Base-by-base conservation (phyloP, 208 protist species). In the Trypanosoma scelopori region DNA sequence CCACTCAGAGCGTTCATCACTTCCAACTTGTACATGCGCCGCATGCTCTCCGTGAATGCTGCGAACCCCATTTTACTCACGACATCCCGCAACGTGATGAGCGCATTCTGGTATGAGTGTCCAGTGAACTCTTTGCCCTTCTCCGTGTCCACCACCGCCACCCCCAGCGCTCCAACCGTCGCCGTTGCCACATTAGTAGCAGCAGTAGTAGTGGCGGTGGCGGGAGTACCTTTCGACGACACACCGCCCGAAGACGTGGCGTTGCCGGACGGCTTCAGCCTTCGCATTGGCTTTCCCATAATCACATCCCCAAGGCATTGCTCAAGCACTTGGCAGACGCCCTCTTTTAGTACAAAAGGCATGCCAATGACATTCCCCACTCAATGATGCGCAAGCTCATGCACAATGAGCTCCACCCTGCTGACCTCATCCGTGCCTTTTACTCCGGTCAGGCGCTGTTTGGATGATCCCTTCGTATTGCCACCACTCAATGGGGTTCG, bases 381-480 rank as follows among this genome's bases (percentile, higher is more conserved):
- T 85, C 88, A 97, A 55, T 94, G 87, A 48, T 97, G 91, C 6
- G 82, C 62, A 41, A 97, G 41, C 65, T 97, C 88, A 60, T 97
- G 91, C n/a, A 89, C 71, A 28, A 97, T 76, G 16, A 97, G 72
- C 64, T 90, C 72, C 13, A 82, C 67, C 51, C 77, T 79, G 22
- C 55, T 55, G 20, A 60, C 62, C 9, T 76, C 55, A 49, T 78
- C 76, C 0, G 43, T 43, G 12, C 25, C 43, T 30, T 78, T 65
- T 3, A 43, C 63, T 13, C 47, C 68, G 3, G 51, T 39, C 5
- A 15, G 25, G 39, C 51, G 20, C 18, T 18, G 45, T 47, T 23
- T 23, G 30, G 0, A 9, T 45, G 47, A 0, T 25, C 65, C 35
- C 37, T 47, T 55, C 15, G 45, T 45, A 30, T 49, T 55, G 25